Percentiles rank a stretch among this genome's conserved stretches.
These are phyloP conservation scores for Lepiota brunneoincarnata DNA, from an alignment of 768 basidiomycete genomes.

Conservation along the genomic window DNA sequence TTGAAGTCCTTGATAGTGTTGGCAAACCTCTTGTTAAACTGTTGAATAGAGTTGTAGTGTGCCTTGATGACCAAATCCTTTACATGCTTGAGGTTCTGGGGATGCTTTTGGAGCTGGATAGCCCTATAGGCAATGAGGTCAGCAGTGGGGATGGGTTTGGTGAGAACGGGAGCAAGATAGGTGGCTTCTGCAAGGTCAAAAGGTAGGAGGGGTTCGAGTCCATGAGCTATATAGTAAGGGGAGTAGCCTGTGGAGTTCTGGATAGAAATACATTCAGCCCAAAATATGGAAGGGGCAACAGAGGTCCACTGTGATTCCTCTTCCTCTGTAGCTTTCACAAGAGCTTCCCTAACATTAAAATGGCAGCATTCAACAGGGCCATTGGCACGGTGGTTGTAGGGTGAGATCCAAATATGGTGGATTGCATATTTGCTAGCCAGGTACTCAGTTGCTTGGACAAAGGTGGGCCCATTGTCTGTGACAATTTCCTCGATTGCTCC, in stretches of 20 bases:
- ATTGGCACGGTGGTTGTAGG: conserved; percentile 41
- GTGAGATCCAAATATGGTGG: conserved; percentile 34
- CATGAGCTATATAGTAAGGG: no score
- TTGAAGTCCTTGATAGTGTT: no score
- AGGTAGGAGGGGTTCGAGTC: no score
- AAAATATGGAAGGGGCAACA: no score
- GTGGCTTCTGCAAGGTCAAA: conserved; percentile 24
- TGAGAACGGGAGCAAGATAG: conserved; percentile 8
- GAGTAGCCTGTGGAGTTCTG: no score
- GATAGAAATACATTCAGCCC: no score
- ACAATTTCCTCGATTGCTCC: conserved; percentile 30
- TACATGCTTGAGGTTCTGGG: conserved; percentile 25
- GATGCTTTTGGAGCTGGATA: conserved; percentile 22
- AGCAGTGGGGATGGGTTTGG: conserved; percentile 10
- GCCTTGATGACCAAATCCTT: no score
- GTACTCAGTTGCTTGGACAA: conserved; percentile 19
- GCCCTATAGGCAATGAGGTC: conserved; percentile 23
- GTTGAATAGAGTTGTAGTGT: no score
- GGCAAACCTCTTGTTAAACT: no score
- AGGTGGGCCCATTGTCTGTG: conserved; percentile 29
- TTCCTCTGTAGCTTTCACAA: no score
- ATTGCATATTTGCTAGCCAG: conserved; percentile 28
- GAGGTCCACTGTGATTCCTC: no score
- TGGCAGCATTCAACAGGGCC: conserved; percentile 32
- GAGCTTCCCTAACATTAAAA: no score